Conservation (phyloP, 2,329 filamentous ascomycete genomes). For the Nigrospora sphaerica region DNA sequence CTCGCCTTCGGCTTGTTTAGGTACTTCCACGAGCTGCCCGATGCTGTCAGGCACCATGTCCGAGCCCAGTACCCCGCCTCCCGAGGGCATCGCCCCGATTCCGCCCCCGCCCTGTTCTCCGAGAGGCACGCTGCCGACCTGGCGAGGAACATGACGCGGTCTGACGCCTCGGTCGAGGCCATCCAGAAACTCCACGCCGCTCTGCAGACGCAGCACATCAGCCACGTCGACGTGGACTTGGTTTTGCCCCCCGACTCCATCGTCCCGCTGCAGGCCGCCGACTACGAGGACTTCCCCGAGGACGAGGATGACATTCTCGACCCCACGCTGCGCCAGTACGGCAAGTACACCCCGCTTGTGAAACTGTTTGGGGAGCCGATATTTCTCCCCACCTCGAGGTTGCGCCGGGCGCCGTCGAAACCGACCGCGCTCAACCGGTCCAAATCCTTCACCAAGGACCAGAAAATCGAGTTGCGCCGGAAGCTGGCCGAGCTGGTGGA, state of each 20-base stretch:
- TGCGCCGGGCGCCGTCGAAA: slow-evolving; percentile 81
- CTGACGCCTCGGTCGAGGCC: slow-evolving; percentile 69
- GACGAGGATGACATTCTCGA: slow-evolving; percentile 62
- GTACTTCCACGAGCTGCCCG: slow-evolving; percentile 84
- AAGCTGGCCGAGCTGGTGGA: slow-evolving; percentile 87
- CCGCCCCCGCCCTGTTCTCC: slow-evolving; percentile 66
- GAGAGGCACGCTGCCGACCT: slow-evolving; percentile 91
- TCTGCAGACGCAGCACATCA: slow-evolving; percentile 73
- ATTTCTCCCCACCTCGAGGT: slow-evolving; percentile 77
- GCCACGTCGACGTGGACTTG: slow-evolving; percentile 81
- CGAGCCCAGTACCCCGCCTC: slow-evolving; percentile 48
- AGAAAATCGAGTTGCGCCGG: slow-evolving; percentile 78
- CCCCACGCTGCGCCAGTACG: slow-evolving; percentile 63
- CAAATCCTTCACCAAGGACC: slow-evolving; percentile 69
- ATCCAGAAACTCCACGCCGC: slow-evolving; percentile 67
- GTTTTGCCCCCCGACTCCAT: slow-evolving; percentile 76
- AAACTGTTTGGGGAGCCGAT: slow-evolving; percentile 75
- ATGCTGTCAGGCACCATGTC: slow-evolving; percentile 66
- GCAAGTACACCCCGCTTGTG: slow-evolving; percentile 68
- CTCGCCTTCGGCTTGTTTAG: slow-evolving; percentile 90
- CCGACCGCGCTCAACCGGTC: slow-evolving; percentile 73
- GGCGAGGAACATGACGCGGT: slow-evolving; percentile 74
- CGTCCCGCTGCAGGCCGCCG: slow-evolving; percentile 52
- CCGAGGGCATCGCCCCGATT: slow-evolving; percentile 52
- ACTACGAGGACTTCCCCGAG: slow-evolving; percentile 51